These are phyloP conservation scores for Cryphonectria naterciae DNA, from an alignment of 2,329 filamentous ascomycete species.

Conservation along the genomic window DNA sequence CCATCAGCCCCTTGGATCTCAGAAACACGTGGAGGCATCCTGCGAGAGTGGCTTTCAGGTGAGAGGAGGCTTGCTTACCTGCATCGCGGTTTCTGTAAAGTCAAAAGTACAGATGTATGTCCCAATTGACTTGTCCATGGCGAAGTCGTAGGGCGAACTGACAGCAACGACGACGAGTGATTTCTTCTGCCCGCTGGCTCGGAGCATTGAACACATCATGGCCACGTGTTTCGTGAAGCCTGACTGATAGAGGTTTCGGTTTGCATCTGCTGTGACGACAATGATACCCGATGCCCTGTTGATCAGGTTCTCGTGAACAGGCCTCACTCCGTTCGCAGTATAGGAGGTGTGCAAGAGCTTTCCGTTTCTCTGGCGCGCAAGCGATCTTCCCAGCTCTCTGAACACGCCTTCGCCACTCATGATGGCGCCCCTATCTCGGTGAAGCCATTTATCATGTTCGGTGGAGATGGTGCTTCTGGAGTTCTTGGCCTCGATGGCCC, in stretches of 20 bases:
- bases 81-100: constrained; percentile 90
- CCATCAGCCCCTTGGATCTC: no score
- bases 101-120: constrained; percentile 97
- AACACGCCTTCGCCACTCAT: constrained; percentile 96
- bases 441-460: constrained; percentile 60
- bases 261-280: constrained; percentile 90
- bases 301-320: constrained; percentile 91
- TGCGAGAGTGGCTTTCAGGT: background rate
- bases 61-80: constrained; percentile 36
- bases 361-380: constrained; percentile 84
- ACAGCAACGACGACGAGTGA: constrained; percentile 89
- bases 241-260: constrained; percentile 89
- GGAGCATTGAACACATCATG: constrained; percentile 89
- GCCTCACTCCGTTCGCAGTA: constrained; percentile 87
- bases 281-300: constrained; percentile 86
- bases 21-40: background rate
- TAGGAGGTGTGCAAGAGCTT: constrained; percentile 93
- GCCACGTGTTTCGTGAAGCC: constrained; percentile 96
- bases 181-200: constrained; percentile 79
- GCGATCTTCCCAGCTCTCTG: constrained; percentile 80
- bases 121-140: constrained; percentile 85
- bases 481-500: constrained; percentile 62
- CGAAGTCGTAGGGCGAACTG: constrained; percentile 95
- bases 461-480: constrained; percentile 41
- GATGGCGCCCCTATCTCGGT: constrained; percentile 64